Percentiles rank a stretch among this genome's conserved stretches.
Conservation (phyloP, 352 stramenopile species). For the Saprolegnia parasitica region DNA sequence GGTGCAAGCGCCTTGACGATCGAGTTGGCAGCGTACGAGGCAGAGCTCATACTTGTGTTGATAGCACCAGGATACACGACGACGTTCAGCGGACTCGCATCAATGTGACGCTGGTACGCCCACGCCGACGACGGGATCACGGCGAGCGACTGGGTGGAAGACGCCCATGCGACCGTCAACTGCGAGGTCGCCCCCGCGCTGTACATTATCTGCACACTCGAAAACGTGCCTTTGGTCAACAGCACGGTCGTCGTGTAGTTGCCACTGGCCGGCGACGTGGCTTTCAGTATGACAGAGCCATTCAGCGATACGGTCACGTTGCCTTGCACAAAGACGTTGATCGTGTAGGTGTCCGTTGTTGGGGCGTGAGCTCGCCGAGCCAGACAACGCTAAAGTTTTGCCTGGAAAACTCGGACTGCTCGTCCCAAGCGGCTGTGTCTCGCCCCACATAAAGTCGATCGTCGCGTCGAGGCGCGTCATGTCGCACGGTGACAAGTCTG, state of each 20-base stretch:
- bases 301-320: constrained; percentile 70
- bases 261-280: constrained; percentile 31
- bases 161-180: constrained; percentile 29
- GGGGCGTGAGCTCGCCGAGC: constrained; percentile 52
- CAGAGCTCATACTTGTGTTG: constrained; percentile 33
- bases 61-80: constrained; percentile 70
- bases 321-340: constrained; percentile 81
- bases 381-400: constrained; percentile 74
- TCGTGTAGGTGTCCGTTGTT: constrained; percentile 59
- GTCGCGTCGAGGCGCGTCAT: constrained; percentile 63
- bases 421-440: constrained; percentile 6
- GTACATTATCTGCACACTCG: constrained; percentile 81
- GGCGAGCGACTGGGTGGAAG: constrained; percentile 2
- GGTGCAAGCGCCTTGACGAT: constrained; percentile 51
- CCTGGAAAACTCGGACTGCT: constrained; percentile 45
- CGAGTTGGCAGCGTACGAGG: constrained; percentile 46
- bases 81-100: constrained; percentile 43
- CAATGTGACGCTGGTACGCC: constrained; percentile 47
- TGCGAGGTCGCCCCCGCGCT: constrained; percentile 31
- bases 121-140: constrained; percentile 41
- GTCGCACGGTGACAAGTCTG: constrained; percentile 30
- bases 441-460: constrained; percentile 87
- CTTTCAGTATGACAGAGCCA: constrained; percentile 57
- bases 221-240: constrained; percentile 45
- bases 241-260: constrained; percentile 24